These are phyloP conservation scores for Epichloe gansuensis DNA, from an alignment of 2,329 filamentous ascomycete genomes.

Conservation along the genomic window DNA sequence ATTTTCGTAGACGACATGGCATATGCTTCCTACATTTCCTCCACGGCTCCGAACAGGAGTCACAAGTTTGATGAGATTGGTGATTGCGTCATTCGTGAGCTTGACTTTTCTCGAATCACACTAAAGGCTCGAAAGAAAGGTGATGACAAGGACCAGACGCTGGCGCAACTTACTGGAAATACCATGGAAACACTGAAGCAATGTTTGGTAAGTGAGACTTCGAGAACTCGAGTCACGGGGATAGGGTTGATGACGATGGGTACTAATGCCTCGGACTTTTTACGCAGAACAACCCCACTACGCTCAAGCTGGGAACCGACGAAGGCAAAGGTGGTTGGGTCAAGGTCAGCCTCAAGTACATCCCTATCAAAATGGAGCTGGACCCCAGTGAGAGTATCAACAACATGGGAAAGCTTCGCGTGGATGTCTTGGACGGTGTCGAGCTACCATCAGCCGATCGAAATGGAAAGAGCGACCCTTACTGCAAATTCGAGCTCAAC, in stretches of 20 bases:
- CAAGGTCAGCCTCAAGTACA: slow-evolving; percentile 86
- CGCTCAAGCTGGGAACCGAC: slow-evolving; percentile 64
- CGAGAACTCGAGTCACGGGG: background rate
- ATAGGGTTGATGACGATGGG: background rate
- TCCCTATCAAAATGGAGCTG: slow-evolving; percentile 86
- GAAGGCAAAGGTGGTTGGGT: slow-evolving; percentile 66
- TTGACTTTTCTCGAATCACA: slow-evolving; percentile 92
- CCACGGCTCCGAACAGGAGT: slow-evolving; percentile 54
- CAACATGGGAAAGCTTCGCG: slow-evolving; percentile 90
- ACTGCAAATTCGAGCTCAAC: slow-evolving; percentile 87
- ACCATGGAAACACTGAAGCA: slow-evolving; percentile 81
- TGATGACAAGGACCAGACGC: slow-evolving; percentile 61
- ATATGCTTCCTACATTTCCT: slow-evolving; percentile 77
- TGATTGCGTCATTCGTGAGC: slow-evolving; percentile 88
- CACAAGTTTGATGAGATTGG: slow-evolving; percentile 83
- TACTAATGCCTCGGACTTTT: background rate
- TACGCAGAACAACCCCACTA: slow-evolving; percentile 70
- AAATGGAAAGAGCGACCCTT: slow-evolving; percentile 94
- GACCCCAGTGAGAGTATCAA: slow-evolving; percentile 96
- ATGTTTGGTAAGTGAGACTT: slow-evolving; percentile 51
- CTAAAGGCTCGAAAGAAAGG: slow-evolving; percentile 72
- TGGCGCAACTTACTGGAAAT: slow-evolving; percentile 73
- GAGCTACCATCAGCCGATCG: slow-evolving; percentile 89
- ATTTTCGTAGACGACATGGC: slow-evolving; percentile 90
- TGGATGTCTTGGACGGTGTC: slow-evolving; percentile 78